A percentile compares a stretch with the other conserved stretches of the same genome.
Evolutionary conservation across 768 basidiomycete species (phyloP).

Genomic region (Mycena filopes): DNA sequence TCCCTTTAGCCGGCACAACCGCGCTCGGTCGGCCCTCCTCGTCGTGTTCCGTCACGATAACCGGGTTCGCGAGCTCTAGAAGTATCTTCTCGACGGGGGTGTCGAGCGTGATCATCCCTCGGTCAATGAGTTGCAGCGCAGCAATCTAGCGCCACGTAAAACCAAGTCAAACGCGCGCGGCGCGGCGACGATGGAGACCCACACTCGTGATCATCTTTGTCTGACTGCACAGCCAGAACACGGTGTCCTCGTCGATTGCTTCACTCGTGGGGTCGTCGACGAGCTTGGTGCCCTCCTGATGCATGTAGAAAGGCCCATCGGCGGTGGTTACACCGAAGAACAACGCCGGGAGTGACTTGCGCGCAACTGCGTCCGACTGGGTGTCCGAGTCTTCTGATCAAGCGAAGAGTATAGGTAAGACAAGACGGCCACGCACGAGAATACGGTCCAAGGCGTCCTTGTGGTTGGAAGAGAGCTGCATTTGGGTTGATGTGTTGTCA

Average conservation of each 20-base stretch:
- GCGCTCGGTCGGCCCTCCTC: constrained; percentile 22
- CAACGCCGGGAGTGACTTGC: constrained; percentile 1
- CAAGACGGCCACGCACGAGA: background rate
- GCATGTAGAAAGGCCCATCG: constrained; percentile 13
- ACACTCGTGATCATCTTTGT: constrained; percentile 24
- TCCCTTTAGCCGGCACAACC: constrained; percentile 35
- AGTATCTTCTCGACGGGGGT: constrained; percentile 40
- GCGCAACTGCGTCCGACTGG: constrained; percentile 5
- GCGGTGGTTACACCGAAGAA: constrained; percentile 15
- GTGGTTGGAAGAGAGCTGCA: background rate
- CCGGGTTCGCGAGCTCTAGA: constrained; percentile 40
- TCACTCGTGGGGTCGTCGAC: constrained; percentile 5
- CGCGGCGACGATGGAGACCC: background rate
- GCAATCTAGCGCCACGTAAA: constrained; percentile 36
- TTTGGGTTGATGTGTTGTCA: too few relatives aligned
- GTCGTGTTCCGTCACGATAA: constrained; percentile 35
- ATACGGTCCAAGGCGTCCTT: constrained; percentile 1
- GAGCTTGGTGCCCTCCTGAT: constrained; percentile 10
- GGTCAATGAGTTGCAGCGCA: constrained; percentile 44
- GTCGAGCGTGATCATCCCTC: constrained; percentile 38
- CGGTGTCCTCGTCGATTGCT: constrained; percentile 11
- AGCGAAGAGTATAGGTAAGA: too few relatives aligned
- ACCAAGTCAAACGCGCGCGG: too few relatives aligned
- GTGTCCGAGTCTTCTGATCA: too few relatives aligned
- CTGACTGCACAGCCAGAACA: constrained; percentile 25